Evolutionary conservation across 257 asterid species (phyloP).

Genomic region (Solanum okadae): DNA sequence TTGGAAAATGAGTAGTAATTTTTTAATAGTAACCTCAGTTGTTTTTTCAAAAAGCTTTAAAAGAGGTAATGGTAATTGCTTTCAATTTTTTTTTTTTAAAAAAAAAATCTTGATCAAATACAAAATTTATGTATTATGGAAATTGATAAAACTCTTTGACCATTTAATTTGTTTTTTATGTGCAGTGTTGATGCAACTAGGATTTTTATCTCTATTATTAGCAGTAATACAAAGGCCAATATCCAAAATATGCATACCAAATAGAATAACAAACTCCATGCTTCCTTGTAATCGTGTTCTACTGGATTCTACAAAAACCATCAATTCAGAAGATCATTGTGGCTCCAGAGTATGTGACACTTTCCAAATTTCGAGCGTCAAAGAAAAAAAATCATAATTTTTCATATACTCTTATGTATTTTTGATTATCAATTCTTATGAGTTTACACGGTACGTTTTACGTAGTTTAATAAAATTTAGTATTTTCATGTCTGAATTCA

Average conservation of each 20-base stretch:
- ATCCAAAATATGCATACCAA: conserved; percentile 52
- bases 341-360: conserved; percentile 29
- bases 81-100: no score
- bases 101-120: not conserved
- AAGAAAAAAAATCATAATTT: not conserved
- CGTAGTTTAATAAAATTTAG: not conserved
- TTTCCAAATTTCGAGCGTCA: not conserved
- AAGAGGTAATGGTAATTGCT: no score
- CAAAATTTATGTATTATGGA: not conserved
- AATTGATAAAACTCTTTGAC: not conserved
- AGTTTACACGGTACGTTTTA: not conserved
- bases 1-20: no score
- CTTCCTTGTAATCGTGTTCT: conserved; percentile 44
- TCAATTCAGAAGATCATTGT: conserved; percentile 40
- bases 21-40: not conserved
- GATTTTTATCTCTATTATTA: conserved; percentile 62
- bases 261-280: conserved; percentile 36
- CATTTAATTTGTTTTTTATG: not conserved
- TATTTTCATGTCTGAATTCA: not conserved
- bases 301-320: not conserved
- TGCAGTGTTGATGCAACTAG: conserved; percentile 71
- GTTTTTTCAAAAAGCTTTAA: not conserved
- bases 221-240: conserved; percentile 42
- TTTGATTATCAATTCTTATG: not conserved
- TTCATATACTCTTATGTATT: not conserved